Evolutionary conservation across 805 yeast genomes (phyloP).

Genomic region (Deakozyma indianensis): DNA sequence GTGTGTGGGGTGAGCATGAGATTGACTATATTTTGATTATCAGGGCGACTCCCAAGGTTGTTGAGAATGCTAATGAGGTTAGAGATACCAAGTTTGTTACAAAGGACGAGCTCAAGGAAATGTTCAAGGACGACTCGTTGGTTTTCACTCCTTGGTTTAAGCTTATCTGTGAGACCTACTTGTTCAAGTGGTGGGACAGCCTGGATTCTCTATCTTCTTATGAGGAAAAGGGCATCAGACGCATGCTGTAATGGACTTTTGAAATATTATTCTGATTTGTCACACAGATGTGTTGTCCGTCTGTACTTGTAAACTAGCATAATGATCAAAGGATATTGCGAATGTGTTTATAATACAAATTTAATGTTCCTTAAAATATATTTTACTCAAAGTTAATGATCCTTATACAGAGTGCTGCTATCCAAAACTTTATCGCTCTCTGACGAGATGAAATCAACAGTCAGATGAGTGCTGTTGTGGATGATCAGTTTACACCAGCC

Average conservation of each 20-base stretch:
- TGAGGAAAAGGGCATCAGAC: slow-evolving; percentile 22
- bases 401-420: slow-evolving; percentile 16
- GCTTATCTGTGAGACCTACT: slow-evolving; percentile 78
- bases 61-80: slow-evolving; percentile 71
- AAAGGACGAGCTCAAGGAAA: slow-evolving; percentile 45
- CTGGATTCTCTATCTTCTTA: slow-evolving; percentile 42
- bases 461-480: slow-evolving; percentile 19
- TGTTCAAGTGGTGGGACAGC: slow-evolving; percentile 89
- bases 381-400: neutral
- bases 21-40: slow-evolving; percentile 86
- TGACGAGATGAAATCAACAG: slow-evolving; percentile 18
- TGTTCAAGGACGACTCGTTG: slow-evolving; percentile 58
- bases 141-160: slow-evolving; percentile 97
- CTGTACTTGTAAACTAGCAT: too few species aligned
- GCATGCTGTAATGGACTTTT: slow-evolving; percentile 14
- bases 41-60: slow-evolving; percentile 33
- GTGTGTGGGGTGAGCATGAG: slow-evolving; percentile 95
- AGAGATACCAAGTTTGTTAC: slow-evolving; percentile 66
- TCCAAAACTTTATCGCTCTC: slow-evolving; percentile 15
- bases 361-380: neutral
- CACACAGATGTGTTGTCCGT: too few species aligned
- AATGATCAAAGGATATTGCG: neutral
- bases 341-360: neutral
- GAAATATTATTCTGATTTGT: neutral
- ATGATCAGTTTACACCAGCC: slow-evolving; percentile 19